A percentile compares a stretch with the other conserved stretches of the same genome.
These are phyloP conservation scores for Rhododendron kiyosumense DNA, from an alignment of 148 eudicot genomes.

Conservation along the genomic window DNA sequence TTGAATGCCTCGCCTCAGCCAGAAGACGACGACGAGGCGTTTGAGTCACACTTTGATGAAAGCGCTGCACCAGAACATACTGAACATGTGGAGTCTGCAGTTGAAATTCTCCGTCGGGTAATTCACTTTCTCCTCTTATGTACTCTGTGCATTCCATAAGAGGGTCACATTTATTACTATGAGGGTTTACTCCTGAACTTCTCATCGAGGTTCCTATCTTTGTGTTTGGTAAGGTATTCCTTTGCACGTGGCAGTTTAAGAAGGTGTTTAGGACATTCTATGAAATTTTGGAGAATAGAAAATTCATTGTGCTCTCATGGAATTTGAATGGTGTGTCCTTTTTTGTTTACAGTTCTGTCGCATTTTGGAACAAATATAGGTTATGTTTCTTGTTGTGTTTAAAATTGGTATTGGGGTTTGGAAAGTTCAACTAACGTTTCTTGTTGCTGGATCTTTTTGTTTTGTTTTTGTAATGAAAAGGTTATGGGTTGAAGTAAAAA, in stretches of 20 bases:
- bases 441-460: not conserved
- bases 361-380: not conserved
- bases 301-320: not conserved
- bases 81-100: constrained; percentile 56
- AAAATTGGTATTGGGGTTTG: not conserved
- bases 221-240: constrained; percentile 36
- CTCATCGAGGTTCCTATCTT: constrained; percentile 8
- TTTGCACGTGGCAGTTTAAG: constrained; percentile 44
- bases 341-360: not conserved
- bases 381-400: not conserved
- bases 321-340: not conserved
- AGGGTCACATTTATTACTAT: not conserved
- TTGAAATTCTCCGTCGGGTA: constrained; percentile 79
- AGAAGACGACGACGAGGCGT: constrained; percentile 80
- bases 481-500: not conserved
- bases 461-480: not conserved
- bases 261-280: constrained; percentile 19
- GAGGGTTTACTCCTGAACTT: not conserved
- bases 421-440: not conserved
- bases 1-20: constrained; percentile 87
- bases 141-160: not conserved
- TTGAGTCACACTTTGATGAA: constrained; percentile 50
- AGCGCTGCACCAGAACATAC: constrained; percentile 31
- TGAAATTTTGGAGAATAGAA: not conserved
- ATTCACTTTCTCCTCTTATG: constrained; percentile 5